Percentiles rank a stretch among this genome's conserved stretches.
These are phyloP conservation scores for Hordeum pubiflorum DNA, from an alignment of 202 grass and related monocot genomes.

Conservation along the genomic window DNA sequence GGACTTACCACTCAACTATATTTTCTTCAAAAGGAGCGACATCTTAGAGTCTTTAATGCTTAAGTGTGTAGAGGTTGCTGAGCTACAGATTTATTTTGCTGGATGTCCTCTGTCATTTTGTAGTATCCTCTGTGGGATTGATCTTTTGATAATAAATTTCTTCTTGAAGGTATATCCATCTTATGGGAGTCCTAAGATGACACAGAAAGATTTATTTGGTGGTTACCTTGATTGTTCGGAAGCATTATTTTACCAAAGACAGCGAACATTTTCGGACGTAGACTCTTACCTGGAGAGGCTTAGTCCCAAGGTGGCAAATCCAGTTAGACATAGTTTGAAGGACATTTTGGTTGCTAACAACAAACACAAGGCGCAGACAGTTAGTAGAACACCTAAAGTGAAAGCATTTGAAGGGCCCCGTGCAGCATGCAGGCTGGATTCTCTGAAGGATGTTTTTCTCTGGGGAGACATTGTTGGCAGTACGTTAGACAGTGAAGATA, in stretches of 20 bases:
- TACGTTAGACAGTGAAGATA: constrained; percentile 32
- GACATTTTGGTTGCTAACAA: constrained; percentile 38
- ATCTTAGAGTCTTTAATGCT: background rate
- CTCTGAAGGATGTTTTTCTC: constrained; percentile 83
- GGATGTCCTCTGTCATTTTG: background rate
- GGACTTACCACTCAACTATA: background rate
- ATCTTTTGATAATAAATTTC: constrained; percentile 16
- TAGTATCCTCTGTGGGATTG: background rate
- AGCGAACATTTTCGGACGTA: constrained; percentile 52
- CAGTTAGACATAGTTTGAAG: constrained; percentile 42
- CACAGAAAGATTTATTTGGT: constrained; percentile 29
- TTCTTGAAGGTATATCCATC: constrained; percentile 61
- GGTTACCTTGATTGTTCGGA: constrained; percentile 45
- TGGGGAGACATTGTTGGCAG: constrained; percentile 73
- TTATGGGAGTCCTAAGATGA: constrained; percentile 44
- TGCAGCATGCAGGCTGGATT: constrained; percentile 43
- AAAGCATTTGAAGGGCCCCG: constrained; percentile 50
- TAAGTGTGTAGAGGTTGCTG: constrained; percentile 7
- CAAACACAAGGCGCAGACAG: constrained; percentile 31
- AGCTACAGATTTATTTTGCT: background rate
- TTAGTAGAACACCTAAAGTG: constrained; percentile 39
- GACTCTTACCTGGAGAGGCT: constrained; percentile 63
- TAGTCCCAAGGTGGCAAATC: constrained; percentile 45
- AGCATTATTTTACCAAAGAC: constrained; percentile 60
- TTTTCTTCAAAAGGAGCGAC: background rate